phyloP scores from a whole-genome alignment of 1,139 yeast genomes.

The Zygotorulaspora mrakii region DNA sequence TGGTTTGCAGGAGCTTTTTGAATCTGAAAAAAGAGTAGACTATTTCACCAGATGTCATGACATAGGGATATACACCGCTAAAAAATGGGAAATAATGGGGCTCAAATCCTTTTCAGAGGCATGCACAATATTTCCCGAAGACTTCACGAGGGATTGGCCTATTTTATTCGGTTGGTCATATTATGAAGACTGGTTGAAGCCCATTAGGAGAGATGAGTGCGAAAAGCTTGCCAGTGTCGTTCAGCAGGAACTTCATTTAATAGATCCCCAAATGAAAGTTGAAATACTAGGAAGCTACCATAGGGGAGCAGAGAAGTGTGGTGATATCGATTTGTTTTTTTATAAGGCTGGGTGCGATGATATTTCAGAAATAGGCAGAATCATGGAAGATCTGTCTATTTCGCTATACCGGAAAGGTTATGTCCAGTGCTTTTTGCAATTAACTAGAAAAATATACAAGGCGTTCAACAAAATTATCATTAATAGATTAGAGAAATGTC shows the following conservation, averaged over 20 bases:
- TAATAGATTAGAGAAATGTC: slow-evolving; percentile 15
- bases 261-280: slow-evolving; percentile 42
- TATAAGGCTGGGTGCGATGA: slow-evolving; percentile 41
- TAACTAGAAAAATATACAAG: slow-evolving; percentile 19
- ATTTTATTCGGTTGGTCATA: slow-evolving; percentile 48
- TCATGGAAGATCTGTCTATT: slow-evolving; percentile 35
- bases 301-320: slow-evolving; percentile 48
- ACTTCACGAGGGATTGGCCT: slow-evolving; percentile 36
- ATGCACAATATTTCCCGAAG: slow-evolving; percentile 29
- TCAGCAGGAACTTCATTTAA: slow-evolving; percentile 30
- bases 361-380: slow-evolving; percentile 30
- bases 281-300: slow-evolving; percentile 56
- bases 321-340: slow-evolving; percentile 59
- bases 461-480: slow-evolving; percentile 17
- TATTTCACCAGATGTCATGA: slow-evolving; percentile 49
- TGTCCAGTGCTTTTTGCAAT: slow-evolving; percentile 30
- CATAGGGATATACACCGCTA: slow-evolving; percentile 49
- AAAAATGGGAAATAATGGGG: slow-evolving; percentile 44
- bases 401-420: slow-evolving; percentile 33
- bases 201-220: slow-evolving; percentile 50
- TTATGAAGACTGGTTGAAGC: slow-evolving; percentile 48
- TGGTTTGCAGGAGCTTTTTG: slow-evolving; percentile 37
- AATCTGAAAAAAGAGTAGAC: slow-evolving; percentile 35
- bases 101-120: slow-evolving; percentile 44
- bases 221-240: slow-evolving; percentile 42